Conservation (phyloP, 495 filamentous ascomycete species). For the Penicillium ucsense region DNA sequence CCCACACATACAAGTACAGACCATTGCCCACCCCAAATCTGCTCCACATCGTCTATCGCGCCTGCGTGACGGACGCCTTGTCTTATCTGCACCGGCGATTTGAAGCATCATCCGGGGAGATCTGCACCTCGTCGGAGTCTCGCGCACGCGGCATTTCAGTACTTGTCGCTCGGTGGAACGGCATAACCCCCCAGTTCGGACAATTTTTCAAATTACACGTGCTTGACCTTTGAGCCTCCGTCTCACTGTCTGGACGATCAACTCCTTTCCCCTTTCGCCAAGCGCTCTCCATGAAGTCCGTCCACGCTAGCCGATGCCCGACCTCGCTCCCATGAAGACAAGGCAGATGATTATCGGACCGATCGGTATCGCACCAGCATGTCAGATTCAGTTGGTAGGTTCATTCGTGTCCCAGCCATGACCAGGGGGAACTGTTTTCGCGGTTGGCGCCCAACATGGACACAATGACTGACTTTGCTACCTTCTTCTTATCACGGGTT, state of each 20-base stretch:
- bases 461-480: neutral
- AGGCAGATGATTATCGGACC: slow-evolving; percentile 13
- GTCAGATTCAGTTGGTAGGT: slow-evolving; percentile 49
- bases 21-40: neutral
- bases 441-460: neutral
- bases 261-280: neutral
- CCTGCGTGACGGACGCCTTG: no score
- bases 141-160: no score
- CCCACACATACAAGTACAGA: neutral
- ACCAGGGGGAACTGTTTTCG: neutral
- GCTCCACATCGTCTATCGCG: neutral
- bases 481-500: no score
- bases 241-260: neutral
- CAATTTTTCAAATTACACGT: no score
- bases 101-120: no score
- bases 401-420: neutral
- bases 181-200: no score
- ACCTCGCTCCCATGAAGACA: slow-evolving; percentile 29
- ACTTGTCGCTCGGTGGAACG: no score
- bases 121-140: no score
- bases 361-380: slow-evolving; percentile 27
- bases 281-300: slow-evolving; percentile 18
- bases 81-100: no score
- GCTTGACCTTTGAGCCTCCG: neutral
- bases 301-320: slow-evolving; percentile 18